Evolutionary conservation across 2,329 filamentous ascomycete species (phyloP).

Genomic region (Cordyceps militaris): DNA sequence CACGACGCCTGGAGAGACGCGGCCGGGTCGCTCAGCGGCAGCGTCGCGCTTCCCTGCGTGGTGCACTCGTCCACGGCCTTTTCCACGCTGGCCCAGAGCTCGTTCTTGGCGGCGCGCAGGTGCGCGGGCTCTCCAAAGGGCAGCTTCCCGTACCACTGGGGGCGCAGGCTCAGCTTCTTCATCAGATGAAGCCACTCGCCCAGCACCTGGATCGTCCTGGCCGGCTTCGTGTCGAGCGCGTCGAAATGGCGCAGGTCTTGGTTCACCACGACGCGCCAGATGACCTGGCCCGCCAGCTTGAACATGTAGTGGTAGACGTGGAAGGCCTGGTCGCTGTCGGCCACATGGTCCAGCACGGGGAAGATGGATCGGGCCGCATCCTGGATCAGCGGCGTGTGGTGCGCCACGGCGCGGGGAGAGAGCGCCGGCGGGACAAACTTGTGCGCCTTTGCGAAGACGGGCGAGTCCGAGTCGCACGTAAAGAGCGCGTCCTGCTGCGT

Average conservation of each 20-base stretch:
- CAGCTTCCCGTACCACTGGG: slow-evolving; percentile 43
- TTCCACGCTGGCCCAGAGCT: slow-evolving; percentile 28
- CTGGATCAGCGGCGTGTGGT: slow-evolving; percentile 50
- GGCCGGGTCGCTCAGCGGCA: background rate
- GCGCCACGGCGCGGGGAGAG: slow-evolving; percentile 46
- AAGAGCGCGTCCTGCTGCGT: slow-evolving; percentile 31
- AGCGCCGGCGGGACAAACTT: slow-evolving; percentile 51
- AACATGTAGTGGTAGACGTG: slow-evolving; percentile 38
- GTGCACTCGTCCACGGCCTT: slow-evolving; percentile 24
- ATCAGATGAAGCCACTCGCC: slow-evolving; percentile 43
- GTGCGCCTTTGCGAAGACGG: slow-evolving; percentile 40
- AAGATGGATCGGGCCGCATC: slow-evolving; percentile 39
- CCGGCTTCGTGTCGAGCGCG: slow-evolving; percentile 33
- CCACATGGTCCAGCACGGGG: slow-evolving; percentile 37
- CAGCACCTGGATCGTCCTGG: slow-evolving; percentile 40
- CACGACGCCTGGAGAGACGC: background rate
- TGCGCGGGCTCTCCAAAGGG: slow-evolving; percentile 44
- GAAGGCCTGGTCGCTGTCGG: slow-evolving; percentile 33
- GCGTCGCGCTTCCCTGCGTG: background rate
- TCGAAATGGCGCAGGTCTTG: slow-evolving; percentile 33
- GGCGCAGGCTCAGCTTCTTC: slow-evolving; percentile 45
- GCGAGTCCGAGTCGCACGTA: slow-evolving; percentile 37
- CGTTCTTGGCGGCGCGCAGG: slow-evolving; percentile 28
- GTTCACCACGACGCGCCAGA: slow-evolving; percentile 32
- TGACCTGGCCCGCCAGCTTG: slow-evolving; percentile 33